Evolutionary conservation across 352 stramenopile species (phyloP).

Genomic region (Phytophthora tubulina): DNA sequence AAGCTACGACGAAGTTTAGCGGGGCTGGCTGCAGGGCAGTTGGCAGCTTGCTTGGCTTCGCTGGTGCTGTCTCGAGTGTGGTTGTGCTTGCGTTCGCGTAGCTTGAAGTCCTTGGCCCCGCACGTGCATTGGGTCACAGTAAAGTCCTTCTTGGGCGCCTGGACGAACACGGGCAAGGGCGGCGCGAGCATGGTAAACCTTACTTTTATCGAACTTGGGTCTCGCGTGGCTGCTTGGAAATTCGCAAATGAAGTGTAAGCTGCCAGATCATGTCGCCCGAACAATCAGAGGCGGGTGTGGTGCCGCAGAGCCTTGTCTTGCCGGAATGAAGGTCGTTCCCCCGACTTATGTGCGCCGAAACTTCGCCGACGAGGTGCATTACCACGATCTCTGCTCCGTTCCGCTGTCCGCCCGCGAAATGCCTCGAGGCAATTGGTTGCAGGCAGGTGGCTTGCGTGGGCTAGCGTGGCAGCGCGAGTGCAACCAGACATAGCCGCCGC

Average conservation of each 20-base stretch:
- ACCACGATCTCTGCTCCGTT: slow-evolving; percentile 31
- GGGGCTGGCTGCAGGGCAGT: slow-evolving; percentile 14
- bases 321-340: slow-evolving; percentile 24
- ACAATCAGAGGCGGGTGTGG: slow-evolving; percentile 5
- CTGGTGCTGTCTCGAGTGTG: slow-evolving; percentile 17
- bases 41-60: slow-evolving; percentile 33
- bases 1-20: slow-evolving; percentile 39
- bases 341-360: slow-evolving; percentile 28
- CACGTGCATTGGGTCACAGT: slow-evolving; percentile 22
- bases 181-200: slow-evolving; percentile 21
- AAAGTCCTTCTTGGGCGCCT: slow-evolving; percentile 19
- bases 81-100: slow-evolving; percentile 18
- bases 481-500: slow-evolving; percentile 17
- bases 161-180: slow-evolving; percentile 25
- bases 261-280: slow-evolving; percentile 11
- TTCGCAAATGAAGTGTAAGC: slow-evolving; percentile 26
- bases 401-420: slow-evolving; percentile 24
- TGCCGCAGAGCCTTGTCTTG: slow-evolving; percentile 26
- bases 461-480: slow-evolving; percentile 18
- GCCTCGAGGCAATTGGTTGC: slow-evolving; percentile 17
- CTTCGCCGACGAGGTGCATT: slow-evolving; percentile 20
- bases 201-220: not conserved
- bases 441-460: slow-evolving; percentile 7
- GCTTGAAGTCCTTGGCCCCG: slow-evolving; percentile 33
- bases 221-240: slow-evolving; percentile 11